These are phyloP conservation scores for Colletotrichum higginsianum DNA, from an alignment of 2,329 filamentous ascomycete species.

Conservation along the genomic window DNA sequence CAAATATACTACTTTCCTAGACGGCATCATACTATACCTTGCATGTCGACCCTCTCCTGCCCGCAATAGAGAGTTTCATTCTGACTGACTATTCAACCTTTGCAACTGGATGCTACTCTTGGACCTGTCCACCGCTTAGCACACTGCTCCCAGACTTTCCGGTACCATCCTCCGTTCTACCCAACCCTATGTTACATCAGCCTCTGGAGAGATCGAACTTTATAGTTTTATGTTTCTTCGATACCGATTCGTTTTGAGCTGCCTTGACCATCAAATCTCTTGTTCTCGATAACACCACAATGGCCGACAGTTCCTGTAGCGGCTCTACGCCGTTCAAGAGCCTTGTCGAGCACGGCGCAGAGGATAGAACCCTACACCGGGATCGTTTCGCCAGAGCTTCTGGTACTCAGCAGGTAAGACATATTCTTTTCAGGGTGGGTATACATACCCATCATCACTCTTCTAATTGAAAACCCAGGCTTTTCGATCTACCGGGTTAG, in stretches of 20 bases:
- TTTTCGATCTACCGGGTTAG: slow-evolving; percentile 23
- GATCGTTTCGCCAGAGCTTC: slow-evolving; percentile 51
- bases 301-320: slow-evolving; percentile 60
- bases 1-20: background rate
- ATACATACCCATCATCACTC: background rate
- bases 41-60: too few relatives aligned
- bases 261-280: background rate
- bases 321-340: slow-evolving; percentile 60
- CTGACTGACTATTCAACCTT: too few relatives aligned
- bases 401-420: slow-evolving; percentile 17
- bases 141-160: background rate
- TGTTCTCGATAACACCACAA: slow-evolving; percentile 40
- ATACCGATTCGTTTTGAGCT: background rate
- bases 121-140: background rate
- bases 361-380: slow-evolving; percentile 58
- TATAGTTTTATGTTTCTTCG: background rate
- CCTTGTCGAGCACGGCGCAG: slow-evolving; percentile 58
- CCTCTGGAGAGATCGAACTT: too few relatives aligned
- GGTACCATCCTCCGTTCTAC: background rate
- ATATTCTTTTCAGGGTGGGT: background rate
- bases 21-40: background rate
- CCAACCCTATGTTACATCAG: background rate
- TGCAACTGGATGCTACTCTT: too few relatives aligned
- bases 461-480: slow-evolving; percentile 14
- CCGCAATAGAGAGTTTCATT: too few relatives aligned